These are phyloP conservation scores for Coniferiporia weirii DNA, from an alignment of 1,284 basidiomycete genomes.

Conservation along the genomic window DNA sequence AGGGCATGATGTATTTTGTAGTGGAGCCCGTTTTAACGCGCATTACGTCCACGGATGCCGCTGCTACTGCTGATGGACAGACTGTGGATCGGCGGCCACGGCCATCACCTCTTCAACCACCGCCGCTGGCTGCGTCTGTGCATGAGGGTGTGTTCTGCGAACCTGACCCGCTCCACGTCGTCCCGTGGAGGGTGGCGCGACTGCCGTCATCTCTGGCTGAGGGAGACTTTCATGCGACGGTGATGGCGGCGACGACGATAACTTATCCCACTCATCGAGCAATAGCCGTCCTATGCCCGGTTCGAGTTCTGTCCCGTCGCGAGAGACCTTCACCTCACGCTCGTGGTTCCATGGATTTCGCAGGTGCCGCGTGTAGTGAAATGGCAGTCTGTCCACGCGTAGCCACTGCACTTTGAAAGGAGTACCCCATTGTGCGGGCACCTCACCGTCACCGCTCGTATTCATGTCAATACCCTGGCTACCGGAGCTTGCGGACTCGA, in stretches of 20 bases:
- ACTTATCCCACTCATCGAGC: conserved; percentile 68
- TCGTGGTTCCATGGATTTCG: conserved; percentile 94
- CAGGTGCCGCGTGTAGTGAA: conserved; percentile 71
- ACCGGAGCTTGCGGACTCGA: neutral
- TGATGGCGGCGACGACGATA: neutral
- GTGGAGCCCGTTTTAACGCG: too few species aligned
- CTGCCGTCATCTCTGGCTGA: neutral
- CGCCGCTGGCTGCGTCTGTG: neutral
- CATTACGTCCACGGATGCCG: too few species aligned
- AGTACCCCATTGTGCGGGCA: conserved; percentile 49
- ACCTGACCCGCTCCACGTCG: neutral
- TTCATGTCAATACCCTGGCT: neutral
- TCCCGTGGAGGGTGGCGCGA: neutral
- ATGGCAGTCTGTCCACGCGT: conserved; percentile 69
- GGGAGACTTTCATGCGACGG: neutral
- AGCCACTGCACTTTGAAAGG: conserved; percentile 88
- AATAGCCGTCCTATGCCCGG: conserved; percentile 71
- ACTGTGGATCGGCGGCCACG: too few species aligned
- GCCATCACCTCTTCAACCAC: neutral
- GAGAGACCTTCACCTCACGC: conserved; percentile 85
- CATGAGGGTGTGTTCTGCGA: neutral
- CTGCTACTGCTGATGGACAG: too few species aligned
- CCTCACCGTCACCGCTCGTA: neutral
- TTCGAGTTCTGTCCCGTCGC: conserved; percentile 91
- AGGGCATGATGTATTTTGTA: too few species aligned